A percentile compares a stretch with the other conserved stretches of the same genome.
Conservation (phyloP, 805 yeast genomes). For the Starmerella sirachaensis region DNA sequence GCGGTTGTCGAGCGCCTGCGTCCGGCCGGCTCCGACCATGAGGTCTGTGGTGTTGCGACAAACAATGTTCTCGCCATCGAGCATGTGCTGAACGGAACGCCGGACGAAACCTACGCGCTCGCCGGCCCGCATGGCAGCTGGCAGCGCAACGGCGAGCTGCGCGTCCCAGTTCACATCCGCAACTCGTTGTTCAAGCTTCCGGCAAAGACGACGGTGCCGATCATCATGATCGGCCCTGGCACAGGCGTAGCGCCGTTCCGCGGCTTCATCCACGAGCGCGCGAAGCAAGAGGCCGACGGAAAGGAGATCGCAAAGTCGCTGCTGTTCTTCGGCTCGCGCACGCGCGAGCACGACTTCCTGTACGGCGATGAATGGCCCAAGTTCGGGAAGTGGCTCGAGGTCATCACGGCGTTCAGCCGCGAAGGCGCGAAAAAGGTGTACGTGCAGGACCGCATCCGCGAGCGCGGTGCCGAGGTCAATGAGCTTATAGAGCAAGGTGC, state of each 20-base stretch:
- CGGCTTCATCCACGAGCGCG: constrained; percentile 84
- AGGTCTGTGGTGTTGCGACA: constrained; percentile 79
- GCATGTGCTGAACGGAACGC: constrained; percentile 40
- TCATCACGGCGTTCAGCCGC: constrained; percentile 81
- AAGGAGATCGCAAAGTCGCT: constrained; percentile 56
- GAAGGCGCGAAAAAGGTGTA: constrained; percentile 51
- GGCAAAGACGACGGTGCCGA: constrained; percentile 65
- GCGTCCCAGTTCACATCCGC: constrained; percentile 83
- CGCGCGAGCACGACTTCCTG: constrained; percentile 62
- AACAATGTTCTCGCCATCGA: constrained; percentile 70
- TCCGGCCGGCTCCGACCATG: constrained; percentile 28
- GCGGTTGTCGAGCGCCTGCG: constrained; percentile 71
- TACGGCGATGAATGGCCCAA: constrained; percentile 85
- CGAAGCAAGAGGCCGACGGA: constrained; percentile 39
- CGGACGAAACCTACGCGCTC: constrained; percentile 48
- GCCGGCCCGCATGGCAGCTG: constrained; percentile 68
- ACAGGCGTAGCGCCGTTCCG: constrained; percentile 98
- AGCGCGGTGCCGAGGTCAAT: constrained; percentile 38
- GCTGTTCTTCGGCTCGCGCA: constrained; percentile 82
- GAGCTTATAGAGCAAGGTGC: constrained; percentile 57
- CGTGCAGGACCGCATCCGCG: constrained; percentile 67
- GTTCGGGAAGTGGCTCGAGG: constrained; percentile 37
- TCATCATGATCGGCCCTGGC: constrained; percentile 94
- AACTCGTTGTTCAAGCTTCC: constrained; percentile 93
- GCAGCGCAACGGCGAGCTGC: constrained; percentile 30